A percentile compares a stretch with the other conserved stretches of the same genome.
These are phyloP conservation scores for Pseudevernia furfuracea DNA, from an alignment of 495 filamentous ascomycete species.

Conservation along the genomic window DNA sequence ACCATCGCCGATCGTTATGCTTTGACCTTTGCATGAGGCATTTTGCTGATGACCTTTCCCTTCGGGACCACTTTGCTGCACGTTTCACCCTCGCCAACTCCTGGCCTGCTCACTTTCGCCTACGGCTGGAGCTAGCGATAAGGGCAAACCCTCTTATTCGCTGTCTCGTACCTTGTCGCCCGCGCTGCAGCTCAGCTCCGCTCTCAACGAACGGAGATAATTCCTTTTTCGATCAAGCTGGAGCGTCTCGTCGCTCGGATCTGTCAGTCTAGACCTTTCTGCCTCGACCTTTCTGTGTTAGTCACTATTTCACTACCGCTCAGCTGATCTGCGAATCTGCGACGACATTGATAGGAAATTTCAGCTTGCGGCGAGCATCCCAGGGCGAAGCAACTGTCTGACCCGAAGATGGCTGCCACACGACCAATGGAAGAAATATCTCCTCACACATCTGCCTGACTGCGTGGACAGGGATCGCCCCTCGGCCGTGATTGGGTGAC, in stretches of 20 bases:
- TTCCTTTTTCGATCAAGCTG: not conserved
- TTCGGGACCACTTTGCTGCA: no score
- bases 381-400: slow-evolving; percentile 3
- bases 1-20: no score
- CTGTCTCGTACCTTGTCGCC: not conserved
- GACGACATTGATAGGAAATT: not conserved
- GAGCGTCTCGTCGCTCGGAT: slow-evolving; percentile 6
- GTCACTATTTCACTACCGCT: slow-evolving; percentile 3
- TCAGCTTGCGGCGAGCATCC: slow-evolving; percentile 8
- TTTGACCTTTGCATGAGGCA: no score
- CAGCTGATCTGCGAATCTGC: slow-evolving; percentile 8
- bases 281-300: not conserved
- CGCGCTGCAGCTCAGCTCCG: slow-evolving; percentile 2
- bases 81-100: no score
- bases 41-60: no score
- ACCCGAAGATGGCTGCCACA: not conserved
- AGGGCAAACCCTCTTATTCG: slow-evolving; percentile 1
- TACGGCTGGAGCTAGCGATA: not conserved
- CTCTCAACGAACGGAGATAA: not conserved
- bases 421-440: not conserved
- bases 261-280: slow-evolving; percentile 1
- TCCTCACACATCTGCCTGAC: not conserved
- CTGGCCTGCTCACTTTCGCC: not conserved
- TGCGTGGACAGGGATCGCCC: not conserved
- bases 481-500: not conserved